Percentiles rank a stretch among this genome's conserved stretches.
These are phyloP conservation scores for Hanseniaspora hatyaiensis DNA, from an alignment of 805 yeast genomes.

Conservation along the genomic window DNA sequence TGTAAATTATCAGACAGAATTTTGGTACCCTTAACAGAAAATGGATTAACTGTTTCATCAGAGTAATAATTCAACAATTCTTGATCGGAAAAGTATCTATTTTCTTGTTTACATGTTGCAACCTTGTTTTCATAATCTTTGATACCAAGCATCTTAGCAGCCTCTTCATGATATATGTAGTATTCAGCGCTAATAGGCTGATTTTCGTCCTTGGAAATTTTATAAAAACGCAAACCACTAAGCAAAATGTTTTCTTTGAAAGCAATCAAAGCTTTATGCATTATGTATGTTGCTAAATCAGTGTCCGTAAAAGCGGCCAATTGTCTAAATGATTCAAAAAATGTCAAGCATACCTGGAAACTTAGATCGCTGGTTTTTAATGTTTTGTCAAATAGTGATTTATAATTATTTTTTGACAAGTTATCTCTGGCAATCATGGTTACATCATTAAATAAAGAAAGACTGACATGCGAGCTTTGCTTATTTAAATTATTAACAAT, in stretches of 20 bases:
- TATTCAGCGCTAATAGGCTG: conserved; percentile 21
- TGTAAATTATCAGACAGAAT: conserved; percentile 19
- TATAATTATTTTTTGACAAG: neutral
- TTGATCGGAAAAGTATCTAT: conserved; percentile 22
- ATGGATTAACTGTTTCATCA: conserved; percentile 26
- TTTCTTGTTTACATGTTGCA: conserved; percentile 21
- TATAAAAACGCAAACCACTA: conserved; percentile 26
- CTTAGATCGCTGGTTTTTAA: conserved; percentile 4
- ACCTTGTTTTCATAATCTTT: conserved; percentile 22
- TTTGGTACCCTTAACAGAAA: conserved; percentile 25
- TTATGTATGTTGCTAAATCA: conserved; percentile 16
- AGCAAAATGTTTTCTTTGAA: conserved; percentile 26
- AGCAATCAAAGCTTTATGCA: conserved; percentile 23
- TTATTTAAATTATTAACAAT: conserved; percentile 1
- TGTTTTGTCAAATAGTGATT: conserved; percentile 5
- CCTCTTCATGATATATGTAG: conserved; percentile 26
- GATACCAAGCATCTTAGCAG: conserved; percentile 24
- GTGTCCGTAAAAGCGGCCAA: neutral
- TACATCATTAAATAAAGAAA: conserved; percentile 14
- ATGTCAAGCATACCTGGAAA: conserved; percentile 11
- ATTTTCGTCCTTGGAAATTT: conserved; percentile 18
- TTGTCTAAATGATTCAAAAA: conserved; percentile 14
- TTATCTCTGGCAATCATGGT: conserved; percentile 10
- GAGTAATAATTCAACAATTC: conserved; percentile 28
- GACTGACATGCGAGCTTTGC: neutral